Conservation (phyloP, 176 grass and related monocot species). For the Saccharum officinarum region DNA sequence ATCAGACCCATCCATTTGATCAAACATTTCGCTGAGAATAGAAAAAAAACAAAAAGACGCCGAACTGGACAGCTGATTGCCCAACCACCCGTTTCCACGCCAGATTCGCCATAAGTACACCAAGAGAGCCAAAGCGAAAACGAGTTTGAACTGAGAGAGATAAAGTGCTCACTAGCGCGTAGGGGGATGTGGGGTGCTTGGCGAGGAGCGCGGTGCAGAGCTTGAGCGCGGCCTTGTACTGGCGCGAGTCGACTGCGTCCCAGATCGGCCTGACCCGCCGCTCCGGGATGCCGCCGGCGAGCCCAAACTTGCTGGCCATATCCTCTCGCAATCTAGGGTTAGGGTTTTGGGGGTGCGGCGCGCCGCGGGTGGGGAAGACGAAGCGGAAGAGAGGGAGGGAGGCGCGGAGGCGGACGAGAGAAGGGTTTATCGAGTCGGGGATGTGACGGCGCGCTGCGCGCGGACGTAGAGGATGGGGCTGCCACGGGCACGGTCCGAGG, state of each 20-base stretch:
- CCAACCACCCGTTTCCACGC: constrained; percentile 14
- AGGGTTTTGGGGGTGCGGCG: constrained; percentile 48
- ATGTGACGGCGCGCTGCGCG: constrained; percentile 24
- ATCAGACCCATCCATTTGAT: constrained; percentile 11
- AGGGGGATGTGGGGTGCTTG: constrained; percentile 86
- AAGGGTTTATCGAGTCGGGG: constrained; percentile 53
- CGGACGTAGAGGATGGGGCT: not conserved
- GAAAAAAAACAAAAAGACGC: not conserved
- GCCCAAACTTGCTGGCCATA: constrained; percentile 88
- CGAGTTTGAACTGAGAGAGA: not conserved
- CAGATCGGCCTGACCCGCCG: constrained; percentile 89
- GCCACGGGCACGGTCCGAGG: constrained; percentile 30
- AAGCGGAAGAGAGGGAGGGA: not conserved
- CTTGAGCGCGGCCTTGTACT: constrained; percentile 86
- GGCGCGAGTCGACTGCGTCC: constrained; percentile 94
- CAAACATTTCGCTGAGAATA: not conserved
- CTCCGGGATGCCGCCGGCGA: constrained; percentile 92
- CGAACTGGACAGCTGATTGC: not conserved
- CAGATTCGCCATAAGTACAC: constrained; percentile 1
- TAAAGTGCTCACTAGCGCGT: constrained; percentile 65
- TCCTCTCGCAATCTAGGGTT: constrained; percentile 39
- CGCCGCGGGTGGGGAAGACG: not conserved
- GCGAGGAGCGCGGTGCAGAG: constrained; percentile 62
- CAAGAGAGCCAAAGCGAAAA: not conserved
- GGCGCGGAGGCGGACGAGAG: constrained; percentile 19